phyloP scores from a whole-genome alignment of 2,329 filamentous ascomycete genomes.

The Taxawa tesnikishii region DNA sequence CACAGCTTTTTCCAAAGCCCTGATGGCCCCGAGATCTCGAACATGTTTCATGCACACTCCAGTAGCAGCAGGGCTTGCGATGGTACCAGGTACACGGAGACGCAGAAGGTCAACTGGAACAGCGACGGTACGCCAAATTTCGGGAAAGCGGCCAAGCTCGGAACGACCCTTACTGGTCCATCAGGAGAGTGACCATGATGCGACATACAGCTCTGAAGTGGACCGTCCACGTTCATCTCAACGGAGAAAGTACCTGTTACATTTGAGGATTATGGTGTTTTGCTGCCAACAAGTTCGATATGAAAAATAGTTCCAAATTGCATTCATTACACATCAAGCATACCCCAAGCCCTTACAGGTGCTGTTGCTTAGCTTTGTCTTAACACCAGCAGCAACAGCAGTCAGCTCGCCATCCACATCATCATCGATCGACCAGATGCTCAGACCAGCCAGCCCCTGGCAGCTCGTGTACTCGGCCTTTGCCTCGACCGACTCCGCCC shows the following conservation, averaged over 20 bases:
- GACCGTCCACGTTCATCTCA: no score
- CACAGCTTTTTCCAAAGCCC: slow-evolving; percentile 44
- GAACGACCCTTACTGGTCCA: slow-evolving; percentile 30
- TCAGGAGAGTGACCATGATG: slow-evolving; percentile 23
- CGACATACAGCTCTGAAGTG: no score
- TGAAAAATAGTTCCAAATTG: no score
- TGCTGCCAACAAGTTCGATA: no score
- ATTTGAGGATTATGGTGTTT: no score
- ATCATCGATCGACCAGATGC: background rate
- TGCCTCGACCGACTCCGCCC: background rate
- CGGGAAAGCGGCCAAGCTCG: slow-evolving; percentile 23
- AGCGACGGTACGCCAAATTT: slow-evolving; percentile 41
- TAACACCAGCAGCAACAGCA: background rate
- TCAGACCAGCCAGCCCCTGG: background rate
- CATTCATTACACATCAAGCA: no score
- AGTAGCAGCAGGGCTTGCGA: slow-evolving; percentile 40
- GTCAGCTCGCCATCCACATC: background rate
- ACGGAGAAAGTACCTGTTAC: no score
- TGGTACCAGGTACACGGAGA: slow-evolving; percentile 41
- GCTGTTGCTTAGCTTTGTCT: background rate
- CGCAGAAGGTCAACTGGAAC: slow-evolving; percentile 38
- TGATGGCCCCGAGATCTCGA: slow-evolving; percentile 42
- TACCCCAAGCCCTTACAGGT: background rate
- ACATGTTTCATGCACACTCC: slow-evolving; percentile 43
- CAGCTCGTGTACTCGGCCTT: background rate